Base-by-base conservation (phyloP, 495 filamentous ascomycete species). In the Mycothermus thermophilus region DNA sequence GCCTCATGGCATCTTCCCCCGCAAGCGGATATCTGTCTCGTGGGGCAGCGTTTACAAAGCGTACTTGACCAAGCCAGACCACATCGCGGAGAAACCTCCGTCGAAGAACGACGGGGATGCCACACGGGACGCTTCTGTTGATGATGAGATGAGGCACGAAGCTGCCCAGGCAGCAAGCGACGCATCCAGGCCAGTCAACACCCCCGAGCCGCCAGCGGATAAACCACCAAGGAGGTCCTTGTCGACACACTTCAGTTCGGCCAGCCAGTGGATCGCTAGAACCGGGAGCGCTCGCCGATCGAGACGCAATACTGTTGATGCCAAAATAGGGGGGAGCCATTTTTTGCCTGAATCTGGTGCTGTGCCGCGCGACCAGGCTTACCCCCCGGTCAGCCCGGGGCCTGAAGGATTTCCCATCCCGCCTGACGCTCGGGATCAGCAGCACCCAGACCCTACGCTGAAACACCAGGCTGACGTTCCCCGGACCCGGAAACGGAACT, bases 181-280 rank as follows among this genome's bases (percentile, higher is more conserved):
- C n/a, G 36, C 27, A 2, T 21, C 43, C 15, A 27, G 38, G 40
- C 27, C 46, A 50, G 8, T 36, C 42, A 19, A 44, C 58, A 8
- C 54, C 59, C 4, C n/a, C n/a, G n/a, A n/a, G n/a, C n/a, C n/a
- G n/a, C n/a, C n/a, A n/a, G n/a, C n/a, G n/a, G 61, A 63, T 11
- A 60, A 58, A 36, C 56, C 45, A 27, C 54, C 65, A 12, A 52
- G 60, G 27, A 57, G 57, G 23, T 68, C 69, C 35, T 52, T 70
- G 20, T 73, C 69, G 24, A 64, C 67, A 60, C 66, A 70, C 40
- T 69, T 71, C 38, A 60, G 55, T 41, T 64, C 66, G 6, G 60
- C 64, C 6, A 51, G 51, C 27, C 63, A 47, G 21, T 71, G 67
- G 69, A 61, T 70, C 32, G 41, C 64, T 8, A 62, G 56, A 44